phyloP scores from a whole-genome alignment of 78 protist genomes.

The Isochrysis galbana region DNA sequence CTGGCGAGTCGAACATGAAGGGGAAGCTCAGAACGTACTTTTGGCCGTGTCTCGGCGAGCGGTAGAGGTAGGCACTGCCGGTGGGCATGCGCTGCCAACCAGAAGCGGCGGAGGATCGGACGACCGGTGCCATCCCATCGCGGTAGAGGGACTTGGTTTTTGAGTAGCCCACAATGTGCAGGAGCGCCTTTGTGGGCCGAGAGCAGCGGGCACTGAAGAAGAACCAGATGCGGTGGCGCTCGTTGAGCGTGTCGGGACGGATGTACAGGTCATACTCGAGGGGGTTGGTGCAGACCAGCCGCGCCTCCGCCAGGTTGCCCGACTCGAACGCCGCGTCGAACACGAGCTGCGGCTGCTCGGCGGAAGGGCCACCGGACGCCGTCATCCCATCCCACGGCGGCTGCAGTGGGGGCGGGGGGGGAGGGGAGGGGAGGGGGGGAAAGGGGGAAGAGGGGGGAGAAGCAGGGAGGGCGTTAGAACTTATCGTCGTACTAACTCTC shows the following conservation, averaged over 20 bases:
- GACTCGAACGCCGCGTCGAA: not conserved
- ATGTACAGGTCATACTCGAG: constrained; percentile 42
- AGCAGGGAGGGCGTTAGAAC: too few species aligned
- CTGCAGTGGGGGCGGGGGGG: too few species aligned
- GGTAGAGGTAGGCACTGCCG: constrained; percentile 37
- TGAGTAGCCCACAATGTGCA: constrained; percentile 44
- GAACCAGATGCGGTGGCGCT: constrained; percentile 59
- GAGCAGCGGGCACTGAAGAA: constrained; percentile 31
- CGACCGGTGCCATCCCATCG: constrained; percentile 67
- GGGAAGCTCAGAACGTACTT: constrained; percentile 52
- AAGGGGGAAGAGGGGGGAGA: too few species aligned
- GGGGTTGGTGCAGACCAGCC: not conserved
- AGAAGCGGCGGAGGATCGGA: not conserved
- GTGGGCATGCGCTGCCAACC: constrained; percentile 54
- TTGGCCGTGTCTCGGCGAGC: not conserved
- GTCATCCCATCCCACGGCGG: too few species aligned
- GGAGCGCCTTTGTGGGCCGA: constrained; percentile 23
- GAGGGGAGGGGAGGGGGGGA: too few species aligned
- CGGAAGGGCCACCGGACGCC: too few species aligned
- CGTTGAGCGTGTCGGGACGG: constrained; percentile 57
- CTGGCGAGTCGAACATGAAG: constrained; percentile 41
- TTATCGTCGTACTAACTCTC: too few species aligned
- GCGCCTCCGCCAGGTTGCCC: not conserved
- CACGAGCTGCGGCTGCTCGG: not conserved
- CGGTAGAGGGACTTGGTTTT: constrained; percentile 56